phyloP scores from a whole-genome alignment of 208 protist genomes.

The Sergeia podlipaevii region DNA sequence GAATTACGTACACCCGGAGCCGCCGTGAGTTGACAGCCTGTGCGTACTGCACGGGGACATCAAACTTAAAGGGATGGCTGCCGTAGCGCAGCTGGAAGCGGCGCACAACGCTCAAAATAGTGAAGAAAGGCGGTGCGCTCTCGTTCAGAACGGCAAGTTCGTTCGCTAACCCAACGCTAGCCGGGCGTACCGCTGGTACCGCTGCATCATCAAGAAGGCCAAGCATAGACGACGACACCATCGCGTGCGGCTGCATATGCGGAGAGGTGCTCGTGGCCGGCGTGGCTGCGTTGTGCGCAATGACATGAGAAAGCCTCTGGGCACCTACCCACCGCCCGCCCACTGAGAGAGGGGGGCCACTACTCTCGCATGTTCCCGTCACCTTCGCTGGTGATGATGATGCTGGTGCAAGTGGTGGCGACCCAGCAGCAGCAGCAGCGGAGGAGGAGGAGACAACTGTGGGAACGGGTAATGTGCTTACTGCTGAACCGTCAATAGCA shows the following conservation, averaged over 20 bases:
- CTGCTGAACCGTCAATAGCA: too few species aligned
- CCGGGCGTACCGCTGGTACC: neutral
- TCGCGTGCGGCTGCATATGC: neutral
- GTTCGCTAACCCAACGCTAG: constrained; percentile 3
- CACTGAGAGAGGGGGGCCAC: too few species aligned
- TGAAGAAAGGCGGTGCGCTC: constrained; percentile 51
- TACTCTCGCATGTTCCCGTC: neutral
- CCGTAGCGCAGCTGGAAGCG: constrained; percentile 68
- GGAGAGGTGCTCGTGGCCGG: neutral
- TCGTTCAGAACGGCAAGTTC: constrained; percentile 49
- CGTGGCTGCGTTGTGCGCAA: constrained; percentile 4
- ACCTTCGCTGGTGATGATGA: neutral
- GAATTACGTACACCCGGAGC: constrained; percentile 59
- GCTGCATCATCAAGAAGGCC: neutral
- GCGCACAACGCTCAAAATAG: constrained; percentile 41
- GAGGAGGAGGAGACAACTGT: too few species aligned
- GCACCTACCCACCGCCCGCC: too few species aligned
- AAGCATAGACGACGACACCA: too few species aligned
- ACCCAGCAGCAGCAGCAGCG: neutral
- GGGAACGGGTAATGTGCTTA: too few species aligned
- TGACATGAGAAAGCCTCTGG: neutral
- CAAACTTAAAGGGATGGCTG: constrained; percentile 53
- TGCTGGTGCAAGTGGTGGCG: neutral
- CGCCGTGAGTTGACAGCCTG: constrained; percentile 44
- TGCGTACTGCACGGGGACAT: constrained; percentile 55